Base-by-base conservation (phyloP, 1,284 basidiomycete genomes). In the Xanthoconium separans region DNA sequence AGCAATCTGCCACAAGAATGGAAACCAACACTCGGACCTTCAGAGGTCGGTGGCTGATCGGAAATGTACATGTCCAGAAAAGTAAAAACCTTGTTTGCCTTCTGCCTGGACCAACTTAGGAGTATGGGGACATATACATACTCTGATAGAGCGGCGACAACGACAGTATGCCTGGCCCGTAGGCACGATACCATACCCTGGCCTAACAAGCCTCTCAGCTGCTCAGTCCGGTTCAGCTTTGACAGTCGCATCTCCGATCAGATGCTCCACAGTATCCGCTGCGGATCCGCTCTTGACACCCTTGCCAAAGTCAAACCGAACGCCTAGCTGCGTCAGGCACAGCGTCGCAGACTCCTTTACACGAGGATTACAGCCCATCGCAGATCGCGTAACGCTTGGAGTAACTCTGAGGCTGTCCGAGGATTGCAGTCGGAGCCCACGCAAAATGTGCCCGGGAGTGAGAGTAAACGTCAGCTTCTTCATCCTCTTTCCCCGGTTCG, bases 381-480 rank as follows among this genome's bases (percentile, higher is more conserved):
- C 44, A 42, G 42, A 39, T 31, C 58, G 66, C 7, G 48, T 27
- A 15, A 4, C 29, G 34, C 36, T 42, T 13, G 55, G 29, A 18
- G 27, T 24, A 29, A 3, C 13, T n/a, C 46, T 60, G 30, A 43
- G 20, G 40, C 29, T 33, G 42, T 49, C 54, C 39, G 54, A 41
- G 22, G 53, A 3, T 44, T 54, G 58, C 8, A 57, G 53, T 30
- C 50, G 58, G 31, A 76, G 57, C 11, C 75, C 75, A 18, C 71
- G 66, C 40, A 72, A 53, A 44, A 76, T 54, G 50, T 76, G 75
- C 29, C 68, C 62, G 6, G 74, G 75, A 1, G 75, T 73, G 45
- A 76, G 61, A 49, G 72, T 46, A n/a, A 64, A 60, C 4, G 63
- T 55, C 11, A 70, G 16, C 51, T 69, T 72, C 18, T 65, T 72